phyloP scores from a whole-genome alignment of 1,284 basidiomycete genomes.

The Ceratobasidium sp. region DNA sequence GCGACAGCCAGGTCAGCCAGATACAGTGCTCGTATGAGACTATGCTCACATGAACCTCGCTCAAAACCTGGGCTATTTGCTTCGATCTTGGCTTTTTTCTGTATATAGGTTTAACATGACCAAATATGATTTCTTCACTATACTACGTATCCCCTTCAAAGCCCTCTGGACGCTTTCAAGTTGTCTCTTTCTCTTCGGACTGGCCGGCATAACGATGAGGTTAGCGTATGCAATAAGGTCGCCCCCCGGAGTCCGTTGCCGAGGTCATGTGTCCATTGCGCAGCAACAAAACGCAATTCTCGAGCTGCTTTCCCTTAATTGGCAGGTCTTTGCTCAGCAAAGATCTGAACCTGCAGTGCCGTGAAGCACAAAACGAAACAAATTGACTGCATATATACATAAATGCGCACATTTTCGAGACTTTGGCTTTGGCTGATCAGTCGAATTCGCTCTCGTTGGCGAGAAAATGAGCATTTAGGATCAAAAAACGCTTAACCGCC shows the following conservation, averaged over 20 bases:
- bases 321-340: background rate
- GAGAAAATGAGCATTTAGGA: conserved; percentile 3
- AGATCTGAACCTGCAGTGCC: background rate
- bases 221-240: background rate
- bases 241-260: conserved; percentile 8
- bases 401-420: background rate
- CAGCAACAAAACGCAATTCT: background rate
- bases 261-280: background rate
- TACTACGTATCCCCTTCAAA: background rate
- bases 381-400: background rate
- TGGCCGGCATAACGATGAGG: background rate
- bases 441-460: conserved; percentile 2
- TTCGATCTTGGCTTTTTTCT: conserved; percentile 1
- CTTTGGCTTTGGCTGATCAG: background rate
- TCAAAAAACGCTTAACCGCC: background rate
- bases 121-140: background rate
- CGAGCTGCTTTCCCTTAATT: background rate
- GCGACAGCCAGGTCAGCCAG: too few relatives aligned
- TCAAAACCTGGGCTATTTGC: background rate
- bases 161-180: background rate
- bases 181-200: background rate
- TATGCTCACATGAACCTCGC: too few relatives aligned
- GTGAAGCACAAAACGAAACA: background rate
- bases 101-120: background rate
- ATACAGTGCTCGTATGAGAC: too few relatives aligned